Evolutionary conservation across 1,284 basidiomycete species (phyloP).

Genomic region (Austroboletus niveus): DNA sequence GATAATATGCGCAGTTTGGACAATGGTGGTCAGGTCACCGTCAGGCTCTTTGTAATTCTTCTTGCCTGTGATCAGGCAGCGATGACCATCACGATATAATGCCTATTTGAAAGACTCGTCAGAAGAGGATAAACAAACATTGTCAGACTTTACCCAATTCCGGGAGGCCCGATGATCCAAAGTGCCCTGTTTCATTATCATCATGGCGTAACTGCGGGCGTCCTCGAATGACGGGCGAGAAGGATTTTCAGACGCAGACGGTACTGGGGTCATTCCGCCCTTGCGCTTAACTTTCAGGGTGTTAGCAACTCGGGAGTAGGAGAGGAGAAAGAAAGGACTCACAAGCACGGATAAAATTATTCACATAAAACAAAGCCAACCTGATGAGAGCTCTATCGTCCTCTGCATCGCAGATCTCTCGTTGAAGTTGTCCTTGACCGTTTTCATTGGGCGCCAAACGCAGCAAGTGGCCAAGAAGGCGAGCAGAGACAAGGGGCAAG

Average conservation of each 20-base stretch:
- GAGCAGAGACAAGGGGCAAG: background rate
- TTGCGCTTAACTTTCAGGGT: background rate
- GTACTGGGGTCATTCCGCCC: background rate
- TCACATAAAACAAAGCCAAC: background rate
- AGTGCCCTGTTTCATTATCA: background rate
- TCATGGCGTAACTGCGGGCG: background rate
- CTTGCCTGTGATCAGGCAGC: conserved; percentile 3
- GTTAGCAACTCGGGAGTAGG: background rate
- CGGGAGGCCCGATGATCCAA: background rate
- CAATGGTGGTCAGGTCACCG: no score
- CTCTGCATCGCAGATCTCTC: background rate
- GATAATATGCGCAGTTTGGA: background rate
- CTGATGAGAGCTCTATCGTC: background rate
- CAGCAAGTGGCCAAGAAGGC: conserved; percentile 3
- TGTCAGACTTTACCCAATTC: background rate
- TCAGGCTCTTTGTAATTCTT: background rate
- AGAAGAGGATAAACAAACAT: background rate
- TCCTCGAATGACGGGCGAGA: conserved; percentile 5
- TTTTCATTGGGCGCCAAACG: background rate
- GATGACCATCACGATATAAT: background rate
- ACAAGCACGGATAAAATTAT: background rate
- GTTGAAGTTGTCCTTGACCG: conserved; percentile 3
- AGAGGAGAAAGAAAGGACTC: background rate
- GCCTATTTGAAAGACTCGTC: background rate
- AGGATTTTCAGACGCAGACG: background rate